Evolutionary conservation across 192 early-diverging fungal genomes (phyloP).

Genomic region (Coemansia sp.): DNA sequence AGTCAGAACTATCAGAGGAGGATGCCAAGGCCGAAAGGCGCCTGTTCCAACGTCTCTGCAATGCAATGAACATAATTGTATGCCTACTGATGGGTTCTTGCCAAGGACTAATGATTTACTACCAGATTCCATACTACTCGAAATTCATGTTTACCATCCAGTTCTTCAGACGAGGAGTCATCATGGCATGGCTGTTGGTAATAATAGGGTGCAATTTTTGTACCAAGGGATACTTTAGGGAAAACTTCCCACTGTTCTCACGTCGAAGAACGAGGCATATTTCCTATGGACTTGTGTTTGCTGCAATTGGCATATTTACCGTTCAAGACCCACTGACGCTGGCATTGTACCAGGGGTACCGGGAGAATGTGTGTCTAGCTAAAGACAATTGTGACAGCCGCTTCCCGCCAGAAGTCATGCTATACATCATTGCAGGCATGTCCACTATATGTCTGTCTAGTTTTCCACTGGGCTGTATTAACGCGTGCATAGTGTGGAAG

Average conservation of each 20-base stretch:
- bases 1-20: too few relatives aligned
- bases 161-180: background rate
- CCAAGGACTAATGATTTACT: background rate
- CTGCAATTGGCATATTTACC: background rate
- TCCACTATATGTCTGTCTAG: background rate
- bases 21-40: background rate
- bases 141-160: background rate
- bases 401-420: background rate
- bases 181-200: background rate
- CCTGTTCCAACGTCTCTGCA: background rate
- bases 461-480: background rate
- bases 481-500: background rate
- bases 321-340: background rate
- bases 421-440: background rate
- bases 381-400: background rate
- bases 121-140: background rate
- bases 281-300: background rate
- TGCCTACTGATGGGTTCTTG: background rate
- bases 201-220: background rate
- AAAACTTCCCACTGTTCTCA: background rate
- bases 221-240: background rate
- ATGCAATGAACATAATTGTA: background rate
- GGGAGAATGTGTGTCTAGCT: background rate
- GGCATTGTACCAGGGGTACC: background rate
- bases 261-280: background rate